Conservation (phyloP, 2,329 filamentous ascomycete genomes). For the Triangularia verruculosa region DNA sequence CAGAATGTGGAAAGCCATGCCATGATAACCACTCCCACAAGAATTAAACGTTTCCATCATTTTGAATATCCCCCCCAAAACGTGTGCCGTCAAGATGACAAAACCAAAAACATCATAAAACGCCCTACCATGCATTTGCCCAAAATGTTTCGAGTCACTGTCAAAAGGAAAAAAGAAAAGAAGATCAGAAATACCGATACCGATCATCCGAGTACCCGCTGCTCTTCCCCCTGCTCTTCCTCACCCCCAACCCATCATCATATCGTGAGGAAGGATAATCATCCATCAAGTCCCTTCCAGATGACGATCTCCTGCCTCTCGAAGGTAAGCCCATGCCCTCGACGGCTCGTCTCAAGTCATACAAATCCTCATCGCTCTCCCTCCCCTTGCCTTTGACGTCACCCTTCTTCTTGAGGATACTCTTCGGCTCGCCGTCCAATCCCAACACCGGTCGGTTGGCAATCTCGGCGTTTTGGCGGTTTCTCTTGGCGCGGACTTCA, state of each 20-base stretch:
- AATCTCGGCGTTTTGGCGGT: constrained; percentile 33
- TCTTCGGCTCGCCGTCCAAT: constrained; percentile 27
- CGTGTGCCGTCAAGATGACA: not conserved
- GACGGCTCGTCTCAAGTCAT: constrained; percentile 24
- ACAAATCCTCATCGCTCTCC: constrained; percentile 21
- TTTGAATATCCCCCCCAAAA: not conserved
- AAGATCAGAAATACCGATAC: constrained; percentile 21
- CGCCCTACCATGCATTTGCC: not conserved
- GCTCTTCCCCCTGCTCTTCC: constrained; percentile 21
- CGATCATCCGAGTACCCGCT: constrained; percentile 26
- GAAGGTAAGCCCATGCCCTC: constrained; percentile 26
- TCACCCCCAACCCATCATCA: constrained; percentile 9
- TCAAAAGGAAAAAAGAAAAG: not conserved
- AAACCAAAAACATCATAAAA: not conserved
- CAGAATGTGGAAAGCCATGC: not conserved
- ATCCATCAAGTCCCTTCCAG: constrained; percentile 16
- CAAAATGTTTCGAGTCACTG: too few relatives aligned
- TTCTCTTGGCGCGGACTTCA: constrained; percentile 26
- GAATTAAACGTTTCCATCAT: not conserved
- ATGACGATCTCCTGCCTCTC: not conserved
- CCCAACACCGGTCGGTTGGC: constrained; percentile 26
- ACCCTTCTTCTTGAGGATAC: constrained; percentile 32
- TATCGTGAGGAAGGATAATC: constrained; percentile 19
- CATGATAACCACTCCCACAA: not conserved
- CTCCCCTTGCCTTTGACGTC: constrained; percentile 15